These are phyloP conservation scores for Babesia bigemina DNA, from an alignment of 169 alveolate species.

Conservation along the genomic window DNA sequence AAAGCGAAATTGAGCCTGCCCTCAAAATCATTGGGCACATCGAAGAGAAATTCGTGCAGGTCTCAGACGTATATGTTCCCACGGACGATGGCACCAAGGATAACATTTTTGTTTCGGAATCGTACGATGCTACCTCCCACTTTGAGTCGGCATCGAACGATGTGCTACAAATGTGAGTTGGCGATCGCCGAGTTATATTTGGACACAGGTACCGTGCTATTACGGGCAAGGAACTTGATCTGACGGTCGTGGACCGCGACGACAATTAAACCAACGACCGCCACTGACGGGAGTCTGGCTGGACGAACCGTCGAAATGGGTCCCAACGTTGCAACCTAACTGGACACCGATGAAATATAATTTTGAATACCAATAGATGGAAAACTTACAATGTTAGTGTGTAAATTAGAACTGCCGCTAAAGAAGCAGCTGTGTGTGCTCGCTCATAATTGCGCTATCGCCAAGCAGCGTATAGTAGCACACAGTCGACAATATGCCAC, in stretches of 20 bases:
- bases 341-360: not conserved
- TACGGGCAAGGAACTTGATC: conserved; percentile 75
- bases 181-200: not conserved
- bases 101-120: conserved; percentile 89
- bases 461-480: not conserved
- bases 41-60: conserved; percentile 89
- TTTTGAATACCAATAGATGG: not conserved
- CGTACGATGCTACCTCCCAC: conserved; percentile 97
- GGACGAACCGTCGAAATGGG: too few relatives aligned
- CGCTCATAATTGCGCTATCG: not conserved
- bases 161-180: conserved; percentile 84
- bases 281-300: not conserved
- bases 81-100: conserved; percentile 84
- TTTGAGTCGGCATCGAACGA: conserved; percentile 97
- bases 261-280: not conserved
- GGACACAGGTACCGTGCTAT: conserved; percentile 65
- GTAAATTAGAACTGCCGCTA: too few relatives aligned
- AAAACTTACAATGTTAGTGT: too few relatives aligned
- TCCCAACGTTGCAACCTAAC: too few relatives aligned
- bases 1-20: conserved; percentile 91
- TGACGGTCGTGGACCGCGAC: conserved; percentile 39
- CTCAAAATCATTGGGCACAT: conserved; percentile 90
- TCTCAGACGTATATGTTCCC: conserved; percentile 90
- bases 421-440: not conserved
- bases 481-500: not conserved